phyloP scores from a whole-genome alignment of 345 rosid genomes.

The Mercurialis annua region DNA sequence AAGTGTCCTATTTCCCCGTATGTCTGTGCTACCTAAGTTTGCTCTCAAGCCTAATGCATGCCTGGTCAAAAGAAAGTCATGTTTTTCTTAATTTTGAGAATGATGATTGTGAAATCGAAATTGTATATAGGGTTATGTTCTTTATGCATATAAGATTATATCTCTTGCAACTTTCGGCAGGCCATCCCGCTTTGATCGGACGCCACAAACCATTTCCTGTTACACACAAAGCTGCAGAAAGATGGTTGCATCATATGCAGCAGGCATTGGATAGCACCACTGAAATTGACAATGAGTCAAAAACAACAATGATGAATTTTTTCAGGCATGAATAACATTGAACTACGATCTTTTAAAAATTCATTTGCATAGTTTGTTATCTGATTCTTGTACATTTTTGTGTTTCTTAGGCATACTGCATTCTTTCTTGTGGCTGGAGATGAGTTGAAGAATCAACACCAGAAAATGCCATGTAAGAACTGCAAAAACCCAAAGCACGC shows the following conservation, averaged over 20 bases:
- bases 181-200: constrained; percentile 82
- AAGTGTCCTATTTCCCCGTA: too few relatives aligned
- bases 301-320: constrained; percentile 73
- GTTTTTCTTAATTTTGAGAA: neutral
- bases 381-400: neutral
- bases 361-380: constrained; percentile 1
- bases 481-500: too few relatives aligned
- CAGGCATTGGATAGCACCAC: constrained; percentile 57
- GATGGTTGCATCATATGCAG: constrained; percentile 89
- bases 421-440: constrained; percentile 93
- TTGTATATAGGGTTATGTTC: too few relatives aligned
- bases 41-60: too few relatives aligned
- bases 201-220: constrained; percentile 91
- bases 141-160: too few relatives aligned
- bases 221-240: constrained; percentile 74
- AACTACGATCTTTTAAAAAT: neutral
- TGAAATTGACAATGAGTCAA: constrained; percentile 68
- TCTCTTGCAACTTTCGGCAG: constrained; percentile 28
- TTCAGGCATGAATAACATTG: constrained; percentile 49
- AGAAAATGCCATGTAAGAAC: constrained; percentile 50
- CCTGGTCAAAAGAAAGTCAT: neutral
- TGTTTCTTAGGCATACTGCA: constrained; percentile 69
- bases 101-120: neutral
- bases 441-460: constrained; percentile 65
- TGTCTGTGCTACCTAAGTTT: too few relatives aligned